These are phyloP conservation scores for Saccharomyces pastorianus DNA, from an alignment of 1,139 yeast species.

Conservation along the genomic window DNA sequence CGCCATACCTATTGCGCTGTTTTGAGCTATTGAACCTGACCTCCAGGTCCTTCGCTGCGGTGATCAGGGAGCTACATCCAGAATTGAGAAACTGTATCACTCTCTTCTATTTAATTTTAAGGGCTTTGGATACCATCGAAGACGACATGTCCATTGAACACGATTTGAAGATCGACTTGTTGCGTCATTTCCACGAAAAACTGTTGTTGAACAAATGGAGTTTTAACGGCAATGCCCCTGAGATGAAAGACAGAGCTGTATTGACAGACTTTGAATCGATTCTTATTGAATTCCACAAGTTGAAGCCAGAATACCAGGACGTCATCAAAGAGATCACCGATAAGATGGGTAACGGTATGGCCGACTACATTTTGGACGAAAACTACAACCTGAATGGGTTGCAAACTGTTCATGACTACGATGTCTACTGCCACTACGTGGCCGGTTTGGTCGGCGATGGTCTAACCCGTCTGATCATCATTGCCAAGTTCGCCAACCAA, in stretches of 20 bases:
- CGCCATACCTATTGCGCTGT: slow-evolving; percentile 52
- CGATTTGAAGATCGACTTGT: slow-evolving; percentile 60
- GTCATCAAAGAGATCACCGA: slow-evolving; percentile 68
- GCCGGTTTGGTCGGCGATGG: slow-evolving; percentile 99
- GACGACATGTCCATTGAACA: slow-evolving; percentile 88
- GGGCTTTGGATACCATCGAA: slow-evolving; percentile 93
- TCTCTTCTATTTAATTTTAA: slow-evolving; percentile 74
- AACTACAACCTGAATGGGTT: slow-evolving; percentile 75
- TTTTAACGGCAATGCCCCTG: slow-evolving; percentile 62
- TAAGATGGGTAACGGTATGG: slow-evolving; percentile 97
- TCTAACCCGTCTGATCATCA: slow-evolving; percentile 67
- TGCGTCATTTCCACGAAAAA: slow-evolving; percentile 59
- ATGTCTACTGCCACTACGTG: slow-evolving; percentile 89
- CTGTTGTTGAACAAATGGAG: slow-evolving; percentile 68
- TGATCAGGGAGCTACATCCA: slow-evolving; percentile 83
- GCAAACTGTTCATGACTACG: slow-evolving; percentile 69
- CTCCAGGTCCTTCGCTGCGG: slow-evolving; percentile 89
- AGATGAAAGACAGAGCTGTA: slow-evolving; percentile 75
- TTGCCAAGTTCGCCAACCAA: slow-evolving; percentile 55
- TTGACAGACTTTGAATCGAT: slow-evolving; percentile 67
- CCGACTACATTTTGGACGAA: slow-evolving; percentile 77
- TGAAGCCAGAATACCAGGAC: slow-evolving; percentile 70
- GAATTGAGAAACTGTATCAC: slow-evolving; percentile 74
- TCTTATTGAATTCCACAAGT: slow-evolving; percentile 59
- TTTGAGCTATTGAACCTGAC: slow-evolving; percentile 60